A percentile compares a stretch with the other conserved stretches of the same genome.
Evolutionary conservation across 2,329 filamentous ascomycete genomes (phyloP).

Genomic region (Penicillium sp.): DNA sequence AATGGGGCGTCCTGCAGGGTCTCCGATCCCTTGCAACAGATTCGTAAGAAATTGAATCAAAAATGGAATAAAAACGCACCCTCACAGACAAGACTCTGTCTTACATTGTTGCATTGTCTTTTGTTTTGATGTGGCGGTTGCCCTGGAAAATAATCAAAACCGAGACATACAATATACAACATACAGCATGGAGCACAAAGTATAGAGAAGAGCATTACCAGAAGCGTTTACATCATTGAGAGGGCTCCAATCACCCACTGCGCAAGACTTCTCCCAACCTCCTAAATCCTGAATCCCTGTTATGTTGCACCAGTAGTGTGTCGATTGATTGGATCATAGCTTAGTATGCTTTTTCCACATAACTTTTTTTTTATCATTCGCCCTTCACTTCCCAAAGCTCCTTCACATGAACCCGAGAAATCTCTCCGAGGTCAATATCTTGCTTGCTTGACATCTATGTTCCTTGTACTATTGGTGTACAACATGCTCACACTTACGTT

Average conservation of each 20-base stretch:
- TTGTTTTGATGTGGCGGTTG: background rate
- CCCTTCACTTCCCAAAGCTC: background rate
- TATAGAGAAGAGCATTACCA: background rate
- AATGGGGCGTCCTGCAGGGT: conserved; percentile 20
- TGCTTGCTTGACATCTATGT: conserved; percentile 23
- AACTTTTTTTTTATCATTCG: conserved; percentile 5
- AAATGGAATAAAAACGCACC: background rate
- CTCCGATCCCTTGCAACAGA: conserved; percentile 21
- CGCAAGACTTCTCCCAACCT: conserved; percentile 12
- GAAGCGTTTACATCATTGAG: background rate
- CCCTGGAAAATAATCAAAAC: background rate
- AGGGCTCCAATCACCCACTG: conserved; percentile 10
- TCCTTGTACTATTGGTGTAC: background rate
- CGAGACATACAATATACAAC: background rate
- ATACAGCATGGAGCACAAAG: background rate
- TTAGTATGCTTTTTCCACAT: background rate
- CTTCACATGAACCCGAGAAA: conserved; percentile 21
- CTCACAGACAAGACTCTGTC: background rate
- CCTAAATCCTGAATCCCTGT: conserved; percentile 12
- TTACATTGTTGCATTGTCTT: background rate
- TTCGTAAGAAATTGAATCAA: background rate
- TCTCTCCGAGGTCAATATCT: conserved; percentile 15
- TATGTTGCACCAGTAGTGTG: background rate
- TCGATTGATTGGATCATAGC: conserved; percentile 12
- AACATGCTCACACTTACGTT: too few relatives aligned